Base-by-base conservation (phyloP, 2,329 filamentous ascomycete species). In the Triangularia verruculosa region DNA sequence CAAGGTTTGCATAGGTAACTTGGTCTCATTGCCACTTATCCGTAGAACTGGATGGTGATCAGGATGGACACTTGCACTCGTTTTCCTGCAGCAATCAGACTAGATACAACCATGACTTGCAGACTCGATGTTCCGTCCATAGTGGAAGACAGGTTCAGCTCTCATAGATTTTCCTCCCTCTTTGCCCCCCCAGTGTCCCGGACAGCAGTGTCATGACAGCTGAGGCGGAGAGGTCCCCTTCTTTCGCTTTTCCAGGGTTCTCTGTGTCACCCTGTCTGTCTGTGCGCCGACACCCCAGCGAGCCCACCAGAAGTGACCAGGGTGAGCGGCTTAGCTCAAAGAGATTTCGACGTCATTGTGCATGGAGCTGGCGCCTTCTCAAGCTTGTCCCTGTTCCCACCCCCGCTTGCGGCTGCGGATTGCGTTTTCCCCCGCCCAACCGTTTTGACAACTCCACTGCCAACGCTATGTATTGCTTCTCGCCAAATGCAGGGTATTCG, bases 291-390 rank as follows among this genome's bases (percentile, higher is more conserved):
- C n/a, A n/a, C n/a, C n/a, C n/a, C n/a, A n/a, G n/a, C n/a, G n/a
- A n/a, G 15, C 39, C 39, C 39, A 9, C 39, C 17, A 4, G n/a
- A n/a, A 28, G 15, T 4, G 51, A 28, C 51, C 51, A 54, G 51
- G 51, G 24, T 54, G 12, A 3, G 25, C 6, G 25, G 51, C 51
- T 54, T 5, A 13, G 52, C 20, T n/a, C 51, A 61, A 17, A 27
- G 34, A 24, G 13, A 34, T 20, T 32, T 51, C 7, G 60, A 61
- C 60, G 60, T 61, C 60, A 61, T 51, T 24, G 34, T 57, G 53
- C 60, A 57, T 57, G 53, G n/a, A 52, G 28, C 34, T 34, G 22
- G 24, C 17, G 25, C 27, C 13, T 2, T 39, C 11, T 47, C 30
- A 27, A 20, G 34, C 34, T 20, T 47, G n/a, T 8, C 39, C n/a